Base-by-base conservation (phyloP, 2,329 filamentous ascomycete species). In the Cryoendolithus antarcticus region DNA sequence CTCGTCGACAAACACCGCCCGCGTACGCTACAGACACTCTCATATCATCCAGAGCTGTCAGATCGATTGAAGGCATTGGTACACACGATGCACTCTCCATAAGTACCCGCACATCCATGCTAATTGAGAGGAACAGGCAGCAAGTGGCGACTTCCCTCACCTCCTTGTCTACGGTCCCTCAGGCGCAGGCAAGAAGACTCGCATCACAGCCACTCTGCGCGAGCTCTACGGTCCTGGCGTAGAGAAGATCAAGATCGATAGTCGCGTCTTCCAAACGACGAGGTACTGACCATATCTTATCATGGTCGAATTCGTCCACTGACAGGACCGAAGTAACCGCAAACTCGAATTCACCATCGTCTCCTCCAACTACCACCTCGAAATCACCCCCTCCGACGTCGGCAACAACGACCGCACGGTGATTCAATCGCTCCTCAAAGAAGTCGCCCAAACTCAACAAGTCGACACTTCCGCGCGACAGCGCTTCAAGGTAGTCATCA, bases 241-340 rank as follows among this genome's bases (percentile, higher is more conserved):
- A n/a, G 93, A 98, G 58, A 96, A 95, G 72, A 98, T 98, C 72
- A 96, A 96, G 68, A 96, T 98, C 64, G 91, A 98, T 59, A 85
- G 86, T 8, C 83, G 91, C 48, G 82, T 95, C 43, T 98, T 98
- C 67, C 88, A 94, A 63, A 96, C 91, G 1, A 88, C 78, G 13
- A 54, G 37, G 15, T 19, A 19, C 15, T 19, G 15, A 19, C 15
- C 15, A 3, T 19, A 19, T 19, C 3, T 19, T 5, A 19, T 19
- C 5, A 19, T 5, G 15, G 3, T 19, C 15, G 15, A 3, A 5
- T 19, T 27, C 15, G 32, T 29, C 4, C 3, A 15, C 39, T 39
- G 27, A 44, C 35, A 30, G 6, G 13, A 2, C n/a, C 15, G 5
- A 35, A 82, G 81, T 56, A 96, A 94, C 62, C 86, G 91, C 59